A percentile compares a stretch with the other conserved stretches of the same genome.
Conservation (phyloP, 1,284 basidiomycete species). For the Stygiomarasmius scandens region DNA sequence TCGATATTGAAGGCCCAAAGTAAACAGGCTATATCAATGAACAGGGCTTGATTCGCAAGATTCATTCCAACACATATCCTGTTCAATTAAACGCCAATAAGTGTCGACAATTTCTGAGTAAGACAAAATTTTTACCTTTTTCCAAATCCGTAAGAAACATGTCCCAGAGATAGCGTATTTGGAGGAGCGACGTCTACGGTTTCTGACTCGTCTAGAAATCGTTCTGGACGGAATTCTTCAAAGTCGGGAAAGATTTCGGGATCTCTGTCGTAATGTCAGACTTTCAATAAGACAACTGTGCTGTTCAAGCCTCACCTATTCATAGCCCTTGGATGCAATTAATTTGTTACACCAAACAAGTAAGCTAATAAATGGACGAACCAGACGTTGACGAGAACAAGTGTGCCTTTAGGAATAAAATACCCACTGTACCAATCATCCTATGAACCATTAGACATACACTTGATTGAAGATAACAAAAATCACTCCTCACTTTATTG, state of each 20-base stretch:
- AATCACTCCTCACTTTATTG: background rate
- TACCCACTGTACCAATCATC: slow-evolving; percentile 36
- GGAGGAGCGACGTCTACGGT: slow-evolving; percentile 5
- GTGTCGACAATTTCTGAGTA: background rate
- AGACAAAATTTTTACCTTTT: slow-evolving; percentile 19
- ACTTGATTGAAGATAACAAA: slow-evolving; percentile 31
- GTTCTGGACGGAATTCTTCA: slow-evolving; percentile 22
- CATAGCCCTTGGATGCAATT: too few relatives aligned
- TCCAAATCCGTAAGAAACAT: slow-evolving; percentile 7
- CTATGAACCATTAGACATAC: background rate
- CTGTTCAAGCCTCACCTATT: too few relatives aligned
- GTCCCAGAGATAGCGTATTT: slow-evolving; percentile 16
- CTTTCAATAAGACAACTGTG: slow-evolving; percentile 18
- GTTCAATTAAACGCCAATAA: too few relatives aligned
- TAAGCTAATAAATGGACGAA: too few relatives aligned
- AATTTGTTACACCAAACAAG: too few relatives aligned
- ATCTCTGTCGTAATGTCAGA: slow-evolving; percentile 18
- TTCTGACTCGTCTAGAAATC: slow-evolving; percentile 15
- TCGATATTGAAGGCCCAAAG: slow-evolving; percentile 36
- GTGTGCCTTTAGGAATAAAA: slow-evolving; percentile 29
- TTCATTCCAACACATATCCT: slow-evolving; percentile 36
- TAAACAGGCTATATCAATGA: slow-evolving; percentile 35
- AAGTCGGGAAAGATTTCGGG: slow-evolving; percentile 14
- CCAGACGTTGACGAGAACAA: too few relatives aligned
- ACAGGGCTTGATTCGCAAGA: too few relatives aligned